Evolutionary conservation across 106 monocot genomes (phyloP).

Genomic region (Allium fistulosum): DNA sequence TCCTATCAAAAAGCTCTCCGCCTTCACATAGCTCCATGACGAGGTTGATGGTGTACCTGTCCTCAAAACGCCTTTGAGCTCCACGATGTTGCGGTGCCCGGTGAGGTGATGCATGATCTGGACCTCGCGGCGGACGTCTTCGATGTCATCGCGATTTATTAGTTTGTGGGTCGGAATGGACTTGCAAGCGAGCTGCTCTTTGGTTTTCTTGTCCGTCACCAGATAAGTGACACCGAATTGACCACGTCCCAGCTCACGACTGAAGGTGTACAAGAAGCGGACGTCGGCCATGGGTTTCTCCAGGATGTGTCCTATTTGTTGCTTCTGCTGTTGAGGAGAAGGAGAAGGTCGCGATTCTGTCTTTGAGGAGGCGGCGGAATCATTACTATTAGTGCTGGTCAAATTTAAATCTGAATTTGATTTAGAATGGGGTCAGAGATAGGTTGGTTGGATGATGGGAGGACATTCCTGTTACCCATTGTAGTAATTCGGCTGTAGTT

Average conservation of each 20-base stretch:
- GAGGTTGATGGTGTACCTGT: slow-evolving; percentile 63
- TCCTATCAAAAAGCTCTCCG: slow-evolving; percentile 76
- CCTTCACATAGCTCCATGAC: slow-evolving; percentile 87
- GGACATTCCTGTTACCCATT: slow-evolving; percentile 1
- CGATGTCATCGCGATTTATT: slow-evolving; percentile 35
- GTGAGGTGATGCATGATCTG: slow-evolving; percentile 84
- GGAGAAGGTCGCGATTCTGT: not conserved
- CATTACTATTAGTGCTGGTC: not conserved
- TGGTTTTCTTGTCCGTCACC: slow-evolving; percentile 30
- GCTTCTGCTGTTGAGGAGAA: not conserved
- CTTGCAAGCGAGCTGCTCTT: slow-evolving; percentile 53
- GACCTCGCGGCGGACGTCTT: slow-evolving; percentile 61
- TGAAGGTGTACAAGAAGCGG: slow-evolving; percentile 41
- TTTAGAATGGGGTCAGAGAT: not conserved
- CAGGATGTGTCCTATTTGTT: slow-evolving; percentile 30
- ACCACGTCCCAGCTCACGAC: slow-evolving; percentile 55
- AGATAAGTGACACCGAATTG: slow-evolving; percentile 67
- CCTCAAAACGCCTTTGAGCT: slow-evolving; percentile 55
- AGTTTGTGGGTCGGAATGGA: slow-evolving; percentile 62
- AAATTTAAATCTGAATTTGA: not conserved
- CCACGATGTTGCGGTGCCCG: slow-evolving; percentile 64
- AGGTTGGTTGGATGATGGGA: not conserved
- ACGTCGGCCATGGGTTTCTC: slow-evolving; percentile 49
- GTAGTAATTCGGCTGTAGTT: no score
- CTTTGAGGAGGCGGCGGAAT: not conserved